Conservation (phyloP, 441 rosid species). For the Breynia disticha region DNA sequence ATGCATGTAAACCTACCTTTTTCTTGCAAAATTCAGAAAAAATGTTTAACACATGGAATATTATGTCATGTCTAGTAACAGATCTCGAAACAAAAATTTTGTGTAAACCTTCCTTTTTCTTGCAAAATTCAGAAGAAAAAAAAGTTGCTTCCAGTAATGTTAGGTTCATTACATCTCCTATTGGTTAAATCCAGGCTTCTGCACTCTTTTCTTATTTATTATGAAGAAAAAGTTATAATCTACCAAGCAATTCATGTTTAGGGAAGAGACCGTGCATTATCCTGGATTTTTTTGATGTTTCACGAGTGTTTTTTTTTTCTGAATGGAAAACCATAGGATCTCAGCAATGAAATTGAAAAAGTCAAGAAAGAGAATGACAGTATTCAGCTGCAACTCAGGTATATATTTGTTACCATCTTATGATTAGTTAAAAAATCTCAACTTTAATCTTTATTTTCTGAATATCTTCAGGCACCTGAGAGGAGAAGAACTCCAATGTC, state of each 20-base stretch:
- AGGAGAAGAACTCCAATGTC: slow-evolving; percentile 67
- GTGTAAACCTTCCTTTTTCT: slow-evolving; percentile 29
- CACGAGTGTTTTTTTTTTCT: neutral
- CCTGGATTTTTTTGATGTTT: neutral
- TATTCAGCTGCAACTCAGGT: slow-evolving; percentile 85
- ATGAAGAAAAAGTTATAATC: too few species aligned
- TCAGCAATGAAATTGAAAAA: slow-evolving; percentile 74
- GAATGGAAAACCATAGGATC: slow-evolving; percentile 33
- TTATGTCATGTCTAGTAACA: slow-evolving; percentile 34
- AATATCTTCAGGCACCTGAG: slow-evolving; percentile 50
- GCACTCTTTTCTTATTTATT: neutral
- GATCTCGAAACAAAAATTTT: slow-evolving; percentile 39
- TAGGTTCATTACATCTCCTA: too few species aligned
- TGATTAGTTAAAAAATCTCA: too few species aligned
- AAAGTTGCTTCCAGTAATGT: neutral
- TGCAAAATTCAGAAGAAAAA: slow-evolving; percentile 21
- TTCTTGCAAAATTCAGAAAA: slow-evolving; percentile 7
- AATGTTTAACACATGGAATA: slow-evolving; percentile 8
- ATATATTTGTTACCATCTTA: neutral
- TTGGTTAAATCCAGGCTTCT: too few species aligned
- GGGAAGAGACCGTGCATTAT: too few species aligned
- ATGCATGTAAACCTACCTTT: too few species aligned
- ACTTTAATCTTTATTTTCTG: neutral
- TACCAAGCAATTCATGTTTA: too few species aligned
- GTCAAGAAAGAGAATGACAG: slow-evolving; percentile 83